These are phyloP conservation scores for Diaporthe caulivora DNA, from an alignment of 2,329 filamentous ascomycete species.

Conservation along the genomic window DNA sequence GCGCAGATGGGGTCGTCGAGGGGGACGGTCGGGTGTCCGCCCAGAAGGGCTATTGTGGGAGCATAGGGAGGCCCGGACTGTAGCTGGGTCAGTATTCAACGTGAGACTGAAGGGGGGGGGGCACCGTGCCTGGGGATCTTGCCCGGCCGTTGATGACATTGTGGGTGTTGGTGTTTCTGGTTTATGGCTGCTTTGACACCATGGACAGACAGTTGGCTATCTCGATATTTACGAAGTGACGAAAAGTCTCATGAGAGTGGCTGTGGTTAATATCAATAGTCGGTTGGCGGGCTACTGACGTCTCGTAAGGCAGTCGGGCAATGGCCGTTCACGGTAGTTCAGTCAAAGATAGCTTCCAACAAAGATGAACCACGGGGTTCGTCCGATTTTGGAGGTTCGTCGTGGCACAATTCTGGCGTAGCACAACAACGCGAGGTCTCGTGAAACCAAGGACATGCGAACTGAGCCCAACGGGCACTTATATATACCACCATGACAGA, in stretches of 20 bases:
- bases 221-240: not conserved
- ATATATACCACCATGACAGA: not conserved
- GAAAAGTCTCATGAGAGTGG: not conserved
- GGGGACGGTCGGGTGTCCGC: constrained; percentile 66
- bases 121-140: constrained; percentile 25
- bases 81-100: not conserved
- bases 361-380: constrained; percentile 6
- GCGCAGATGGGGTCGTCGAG: constrained; percentile 75
- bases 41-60: constrained; percentile 61
- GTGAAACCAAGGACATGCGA: not conserved
- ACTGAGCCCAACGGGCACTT: not conserved
- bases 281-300: not conserved
- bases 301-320: not conserved
- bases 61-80: constrained; percentile 53
- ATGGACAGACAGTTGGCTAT: not conserved
- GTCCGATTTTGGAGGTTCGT: not conserved
- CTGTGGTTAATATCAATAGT: not conserved
- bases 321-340: constrained; percentile 22
- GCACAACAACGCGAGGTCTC: not conserved
- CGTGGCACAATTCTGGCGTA: not conserved
- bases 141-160: constrained; percentile 6
- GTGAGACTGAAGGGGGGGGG: not conserved
- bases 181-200: not conserved
- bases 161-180: not conserved
- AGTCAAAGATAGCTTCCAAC: constrained; percentile 4